These are phyloP conservation scores for Saccharum officinarum DNA, from an alignment of 176 grass and related monocot species.

Conservation along the genomic window DNA sequence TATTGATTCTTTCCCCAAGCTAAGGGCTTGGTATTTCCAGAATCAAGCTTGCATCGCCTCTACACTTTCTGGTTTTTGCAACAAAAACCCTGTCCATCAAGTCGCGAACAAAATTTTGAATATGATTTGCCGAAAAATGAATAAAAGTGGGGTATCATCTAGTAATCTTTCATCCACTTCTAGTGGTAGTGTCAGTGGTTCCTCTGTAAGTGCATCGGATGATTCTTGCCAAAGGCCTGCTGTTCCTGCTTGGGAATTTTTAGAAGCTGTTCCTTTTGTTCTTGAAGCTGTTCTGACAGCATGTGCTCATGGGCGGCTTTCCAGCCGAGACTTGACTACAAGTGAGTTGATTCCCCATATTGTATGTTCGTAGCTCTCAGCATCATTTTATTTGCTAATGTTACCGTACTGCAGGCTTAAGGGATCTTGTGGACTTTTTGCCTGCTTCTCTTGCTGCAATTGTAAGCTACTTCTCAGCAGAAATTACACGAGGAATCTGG, in stretches of 20 bases:
- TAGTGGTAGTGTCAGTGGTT: constrained; percentile 72
- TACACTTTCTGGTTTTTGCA: constrained; percentile 84
- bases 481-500: constrained; percentile 99
- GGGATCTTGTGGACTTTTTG: constrained; percentile 92
- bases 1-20: constrained; percentile 95
- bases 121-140: constrained; percentile 92
- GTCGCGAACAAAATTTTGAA: constrained; percentile 91
- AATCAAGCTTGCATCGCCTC: constrained; percentile 99
- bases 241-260: constrained; percentile 91
- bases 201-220: constrained; percentile 60
- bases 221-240: constrained; percentile 73
- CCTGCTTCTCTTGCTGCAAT: constrained; percentile 95
- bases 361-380: background rate
- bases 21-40: constrained; percentile 90
- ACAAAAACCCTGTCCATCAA: constrained; percentile 91
- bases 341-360: constrained; percentile 51
- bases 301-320: constrained; percentile 90
- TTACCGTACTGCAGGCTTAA: constrained; percentile 63
- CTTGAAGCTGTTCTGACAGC: constrained; percentile 96
- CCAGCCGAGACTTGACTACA: constrained; percentile 91
- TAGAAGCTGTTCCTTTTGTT: constrained; percentile 97
- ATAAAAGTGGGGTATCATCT: constrained; percentile 53
- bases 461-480: constrained; percentile 93
- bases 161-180: constrained; percentile 69
- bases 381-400: constrained; percentile 23